Percentiles rank a stretch among this genome's conserved stretches.
Evolutionary conservation across 192 early-diverging fungal genomes (phyloP).

Genomic region (Mortierella antarctica): DNA sequence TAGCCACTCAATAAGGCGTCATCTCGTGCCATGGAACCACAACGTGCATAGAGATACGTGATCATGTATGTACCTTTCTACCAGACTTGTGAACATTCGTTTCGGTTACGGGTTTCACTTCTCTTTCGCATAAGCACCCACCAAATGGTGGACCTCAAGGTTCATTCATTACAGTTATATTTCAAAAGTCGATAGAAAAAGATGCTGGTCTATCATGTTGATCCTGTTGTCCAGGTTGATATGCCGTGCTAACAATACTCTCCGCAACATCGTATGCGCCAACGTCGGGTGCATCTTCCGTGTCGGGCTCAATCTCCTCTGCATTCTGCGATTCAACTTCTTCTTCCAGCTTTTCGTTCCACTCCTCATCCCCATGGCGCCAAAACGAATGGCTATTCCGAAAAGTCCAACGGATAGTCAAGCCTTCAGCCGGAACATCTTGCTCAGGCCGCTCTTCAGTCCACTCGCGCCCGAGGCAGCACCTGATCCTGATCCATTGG

Average conservation of each 20-base stretch:
- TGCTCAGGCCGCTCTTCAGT: slow-evolving; percentile 50
- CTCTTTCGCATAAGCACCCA: not conserved
- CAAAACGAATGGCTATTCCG: not conserved
- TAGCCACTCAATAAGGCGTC: slow-evolving; percentile 16
- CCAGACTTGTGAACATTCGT: not conserved
- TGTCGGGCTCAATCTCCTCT: too few species aligned
- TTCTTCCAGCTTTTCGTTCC: not conserved
- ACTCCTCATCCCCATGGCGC: not conserved
- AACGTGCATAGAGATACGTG: too few species aligned
- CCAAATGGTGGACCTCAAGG: too few species aligned
- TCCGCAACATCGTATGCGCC: not conserved
- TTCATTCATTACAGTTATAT: too few species aligned
- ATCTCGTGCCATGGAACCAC: slow-evolving; percentile 3
- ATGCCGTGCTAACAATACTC: not conserved
- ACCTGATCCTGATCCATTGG: slow-evolving; percentile 11
- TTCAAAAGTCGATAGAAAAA: not conserved
- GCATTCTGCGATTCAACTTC: not conserved
- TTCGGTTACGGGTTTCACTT: not conserved
- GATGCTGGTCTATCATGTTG: slow-evolving; percentile 5
- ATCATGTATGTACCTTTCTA: too few species aligned
- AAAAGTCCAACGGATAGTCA: slow-evolving; percentile 35
- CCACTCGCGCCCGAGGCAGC: slow-evolving; percentile 11
- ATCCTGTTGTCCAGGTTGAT: too few species aligned
- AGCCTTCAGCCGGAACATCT: slow-evolving; percentile 55
- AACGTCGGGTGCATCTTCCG: too few species aligned